Evolutionary conservation across 2,329 filamentous ascomycete species (phyloP), one percentile per base, ranked within the genome.

Genomic region (Dothidotthia symphoricarpi): DNA sequence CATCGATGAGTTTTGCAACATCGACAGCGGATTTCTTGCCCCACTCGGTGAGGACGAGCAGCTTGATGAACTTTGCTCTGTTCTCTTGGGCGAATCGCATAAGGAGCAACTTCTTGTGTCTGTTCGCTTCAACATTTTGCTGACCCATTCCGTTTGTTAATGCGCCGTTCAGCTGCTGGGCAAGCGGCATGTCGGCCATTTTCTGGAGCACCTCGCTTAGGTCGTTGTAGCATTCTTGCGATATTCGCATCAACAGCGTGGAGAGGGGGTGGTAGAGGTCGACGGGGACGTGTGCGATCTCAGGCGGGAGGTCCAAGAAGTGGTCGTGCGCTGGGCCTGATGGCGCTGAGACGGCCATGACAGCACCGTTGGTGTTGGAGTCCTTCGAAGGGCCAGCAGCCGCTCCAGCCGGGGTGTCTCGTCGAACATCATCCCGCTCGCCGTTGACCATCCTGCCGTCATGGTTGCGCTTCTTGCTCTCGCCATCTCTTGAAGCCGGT

Each of bases 21-120:
- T 86, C 81, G 26, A 81, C 76, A 24, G 85, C 47, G 13, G 58
- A 55, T 32, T 61, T 64, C 82, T 63, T 86, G 84, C 58, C 86
- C 93, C 93, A 98, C 68, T 93, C 85, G 2, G 86, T 82, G 31
- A 98, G 83, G 15, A 98, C 88, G 14, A 96, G 75, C 6, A 90
- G 80, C 70, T 98, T 97, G 64, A 95, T 88, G 75, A 94, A 97
- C 70, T 88, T 88, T 19, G 84, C 82, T 59, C 95, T 84, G 57
- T 85, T 81, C 15, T 82, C 78, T 62, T 91, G 84, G 7, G 86
- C 82, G 69, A 93, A 95, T 28, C 86, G 80, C 42, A 95, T 68
- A 36, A 96, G 66, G 24, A 75, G 69, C 17, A 80, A 69, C 68
- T 95, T 96, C 69, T 95, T 95, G 31, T 54, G 49, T 34, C 53